Evolutionary conservation across 2,329 filamentous ascomycete species (phyloP), one percentile per base, ranked within the genome.

Genomic region (Diplodia corticola): DNA sequence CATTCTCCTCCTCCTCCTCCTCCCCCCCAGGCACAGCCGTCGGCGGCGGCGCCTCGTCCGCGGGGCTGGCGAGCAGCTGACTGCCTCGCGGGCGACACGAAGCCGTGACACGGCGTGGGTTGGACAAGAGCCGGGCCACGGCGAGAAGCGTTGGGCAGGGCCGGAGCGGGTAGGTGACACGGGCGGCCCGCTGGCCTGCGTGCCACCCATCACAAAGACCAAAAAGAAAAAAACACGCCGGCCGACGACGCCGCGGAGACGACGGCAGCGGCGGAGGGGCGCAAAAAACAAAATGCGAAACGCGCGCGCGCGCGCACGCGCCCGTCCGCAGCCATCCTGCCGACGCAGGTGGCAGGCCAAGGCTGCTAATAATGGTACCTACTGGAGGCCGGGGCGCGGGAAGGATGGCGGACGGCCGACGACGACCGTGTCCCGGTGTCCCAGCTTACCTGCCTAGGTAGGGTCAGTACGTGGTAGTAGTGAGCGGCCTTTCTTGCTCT

Each of bases 261-360:
- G n/a, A n/a, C n/a, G n/a, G n/a, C n/a, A n/a, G n/a, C n/a, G 51
- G 15, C 20, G 26, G 33, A 10, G 22, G 4, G 35, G 20, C 15
- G 13, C 33, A 57, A 57, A 57, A 57, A 57, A 44, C 53, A 40
- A 57, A 44, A 33, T 20, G 12, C 33, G 57, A 50, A 61, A 49
- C 55, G 44, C 57, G 57, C 57, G 50, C 57, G 57, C 57, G 57
- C 55, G 44, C 57, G 57, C 57, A 61, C 57, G 57, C 57, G 57
- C 57, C 57, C 40, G 28, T 33, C 40, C 57, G 44, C 57, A 61
- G 57, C 44, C n/a, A n/a, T n/a, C n/a, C n/a, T n/a, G n/a, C n/a
- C n/a, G n/a, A 46, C 50, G 57, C 57, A 49, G 28, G 28, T 13
- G 57, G 4, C 44, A 33, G 17, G 7, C n/a, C n/a, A n/a, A n/a